Conservation (phyloP, 2,329 filamentous ascomycete genomes). For the Endoconidiophora polonica region DNA sequence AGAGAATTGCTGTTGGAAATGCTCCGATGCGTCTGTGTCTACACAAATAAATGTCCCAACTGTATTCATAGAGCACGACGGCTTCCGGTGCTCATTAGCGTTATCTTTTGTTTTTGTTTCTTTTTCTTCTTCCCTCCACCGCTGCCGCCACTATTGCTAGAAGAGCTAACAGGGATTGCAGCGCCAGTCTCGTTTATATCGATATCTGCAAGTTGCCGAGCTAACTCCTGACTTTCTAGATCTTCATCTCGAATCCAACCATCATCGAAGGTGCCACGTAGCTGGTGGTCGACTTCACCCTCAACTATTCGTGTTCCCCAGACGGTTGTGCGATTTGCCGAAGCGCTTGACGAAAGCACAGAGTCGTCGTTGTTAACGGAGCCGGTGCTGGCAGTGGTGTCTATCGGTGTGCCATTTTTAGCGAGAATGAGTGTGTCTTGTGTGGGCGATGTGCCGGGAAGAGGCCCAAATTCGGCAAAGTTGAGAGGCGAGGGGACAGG, state of each 20-base stretch:
- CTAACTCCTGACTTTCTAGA: constrained; percentile 42
- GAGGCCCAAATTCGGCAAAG: constrained; percentile 46
- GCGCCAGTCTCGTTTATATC: constrained; percentile 20
- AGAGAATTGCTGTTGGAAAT: neutral
- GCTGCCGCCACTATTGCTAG: constrained; percentile 17
- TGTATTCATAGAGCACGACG: constrained; percentile 26
- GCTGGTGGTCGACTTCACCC: constrained; percentile 33
- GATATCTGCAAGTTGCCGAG: constrained; percentile 40
- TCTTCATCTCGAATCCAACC: constrained; percentile 77
- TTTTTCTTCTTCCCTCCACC: constrained; percentile 34
- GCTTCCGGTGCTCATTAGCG: constrained; percentile 52
- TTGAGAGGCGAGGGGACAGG: constrained; percentile 17
- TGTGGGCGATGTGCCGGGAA: constrained; percentile 37
- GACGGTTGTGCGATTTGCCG: constrained; percentile 55
- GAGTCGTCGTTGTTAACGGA: no score
- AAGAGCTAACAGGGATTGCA: no score
- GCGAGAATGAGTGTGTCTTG: constrained; percentile 41
- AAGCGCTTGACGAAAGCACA: no score
- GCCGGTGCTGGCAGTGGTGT: constrained; percentile 43
- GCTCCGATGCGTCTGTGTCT: neutral
- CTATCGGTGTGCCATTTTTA: constrained; percentile 51
- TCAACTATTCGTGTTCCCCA: constrained; percentile 74
- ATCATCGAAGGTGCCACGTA: constrained; percentile 37
- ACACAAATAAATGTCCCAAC: no score
- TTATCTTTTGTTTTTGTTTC: constrained; percentile 59